Evolutionary conservation across 192 early-diverging fungal species (phyloP).

Genomic region (Anaeromyces robustus): DNA sequence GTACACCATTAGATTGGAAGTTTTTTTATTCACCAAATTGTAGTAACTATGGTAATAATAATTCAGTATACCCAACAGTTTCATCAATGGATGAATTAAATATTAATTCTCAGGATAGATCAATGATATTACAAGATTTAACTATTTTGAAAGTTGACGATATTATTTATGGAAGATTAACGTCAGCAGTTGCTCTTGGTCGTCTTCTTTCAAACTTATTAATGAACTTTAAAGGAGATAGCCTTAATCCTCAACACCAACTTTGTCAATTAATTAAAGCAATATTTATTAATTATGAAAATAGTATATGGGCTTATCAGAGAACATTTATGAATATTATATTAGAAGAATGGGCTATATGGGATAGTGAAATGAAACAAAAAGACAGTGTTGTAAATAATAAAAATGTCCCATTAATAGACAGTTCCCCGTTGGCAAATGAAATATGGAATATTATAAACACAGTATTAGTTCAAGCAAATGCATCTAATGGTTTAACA

Average conservation of each 20-base stretch:
- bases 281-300: slow-evolving; percentile 26
- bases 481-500: not conserved
- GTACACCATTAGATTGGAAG: slow-evolving; percentile 47
- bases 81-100: slow-evolving; percentile 32
- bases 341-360: slow-evolving; percentile 59
- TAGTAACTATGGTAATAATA: slow-evolving; percentile 5
- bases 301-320: slow-evolving; percentile 58
- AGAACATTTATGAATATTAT: slow-evolving; percentile 58
- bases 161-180: slow-evolving; percentile 66
- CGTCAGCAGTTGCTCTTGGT: slow-evolving; percentile 64
- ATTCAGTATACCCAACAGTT: slow-evolving; percentile 12
- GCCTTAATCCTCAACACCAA: slow-evolving; percentile 14
- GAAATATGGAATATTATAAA: not conserved
- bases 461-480: not conserved
- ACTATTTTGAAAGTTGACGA: slow-evolving; percentile 58
- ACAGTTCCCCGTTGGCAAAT: not conserved
- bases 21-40: slow-evolving; percentile 23
- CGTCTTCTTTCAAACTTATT: slow-evolving; percentile 40
- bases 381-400: not conserved
- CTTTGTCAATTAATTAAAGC: slow-evolving; percentile 34
- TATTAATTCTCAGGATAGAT: slow-evolving; percentile 57
- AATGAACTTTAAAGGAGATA: slow-evolving; percentile 10
- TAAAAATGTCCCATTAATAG: not conserved
- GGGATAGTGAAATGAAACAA: slow-evolving; percentile 2
- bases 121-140: slow-evolving; percentile 84